phyloP scores from a whole-genome alignment of 2,329 filamentous ascomycete genomes.

The Sporothrix euskadiensis region DNA sequence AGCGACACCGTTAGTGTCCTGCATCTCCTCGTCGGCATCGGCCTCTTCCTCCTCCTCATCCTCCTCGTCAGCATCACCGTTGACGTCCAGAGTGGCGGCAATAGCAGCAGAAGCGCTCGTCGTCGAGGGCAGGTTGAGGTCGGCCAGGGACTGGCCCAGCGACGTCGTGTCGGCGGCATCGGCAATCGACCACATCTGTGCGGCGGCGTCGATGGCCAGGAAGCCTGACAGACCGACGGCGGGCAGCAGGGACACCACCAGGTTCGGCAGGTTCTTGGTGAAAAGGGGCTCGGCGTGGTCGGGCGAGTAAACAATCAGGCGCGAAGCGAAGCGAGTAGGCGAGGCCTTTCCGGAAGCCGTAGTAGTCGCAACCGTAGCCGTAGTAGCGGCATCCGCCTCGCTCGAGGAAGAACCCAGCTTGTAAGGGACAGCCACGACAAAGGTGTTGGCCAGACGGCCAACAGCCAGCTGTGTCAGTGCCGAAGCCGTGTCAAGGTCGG shows the following conservation, averaged over 20 bases:
- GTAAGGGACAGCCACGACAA: slow-evolving; percentile 61
- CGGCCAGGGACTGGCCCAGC: slow-evolving; percentile 57
- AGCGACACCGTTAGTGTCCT: slow-evolving; percentile 47
- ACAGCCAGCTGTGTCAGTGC: slow-evolving; percentile 68
- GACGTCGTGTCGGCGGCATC: slow-evolving; percentile 59
- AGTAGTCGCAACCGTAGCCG: neutral
- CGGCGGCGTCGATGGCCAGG: slow-evolving; percentile 71
- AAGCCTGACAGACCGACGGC: slow-evolving; percentile 68
- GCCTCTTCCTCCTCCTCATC: slow-evolving; percentile 35
- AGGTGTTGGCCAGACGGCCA: slow-evolving; percentile 64
- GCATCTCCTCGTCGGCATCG: slow-evolving; percentile 46
- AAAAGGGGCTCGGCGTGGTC: slow-evolving; percentile 60
- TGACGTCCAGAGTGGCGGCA: slow-evolving; percentile 42
- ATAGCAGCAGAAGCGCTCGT: slow-evolving; percentile 33
- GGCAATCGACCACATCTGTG: slow-evolving; percentile 66
- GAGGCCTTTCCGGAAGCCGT: neutral
- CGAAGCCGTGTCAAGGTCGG: slow-evolving; percentile 33
- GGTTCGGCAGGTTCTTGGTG: slow-evolving; percentile 55
- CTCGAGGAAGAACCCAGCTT: neutral
- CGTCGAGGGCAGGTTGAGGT: slow-evolving; percentile 48
- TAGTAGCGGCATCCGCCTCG: neutral
- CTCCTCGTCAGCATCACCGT: slow-evolving; percentile 38
- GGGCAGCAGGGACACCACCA: slow-evolving; percentile 67
- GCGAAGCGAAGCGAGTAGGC: slow-evolving; percentile 46
- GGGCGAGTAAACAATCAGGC: slow-evolving; percentile 65